Conservation (phyloP, 2,329 filamentous ascomycete species). For the Diaporthe eres region DNA sequence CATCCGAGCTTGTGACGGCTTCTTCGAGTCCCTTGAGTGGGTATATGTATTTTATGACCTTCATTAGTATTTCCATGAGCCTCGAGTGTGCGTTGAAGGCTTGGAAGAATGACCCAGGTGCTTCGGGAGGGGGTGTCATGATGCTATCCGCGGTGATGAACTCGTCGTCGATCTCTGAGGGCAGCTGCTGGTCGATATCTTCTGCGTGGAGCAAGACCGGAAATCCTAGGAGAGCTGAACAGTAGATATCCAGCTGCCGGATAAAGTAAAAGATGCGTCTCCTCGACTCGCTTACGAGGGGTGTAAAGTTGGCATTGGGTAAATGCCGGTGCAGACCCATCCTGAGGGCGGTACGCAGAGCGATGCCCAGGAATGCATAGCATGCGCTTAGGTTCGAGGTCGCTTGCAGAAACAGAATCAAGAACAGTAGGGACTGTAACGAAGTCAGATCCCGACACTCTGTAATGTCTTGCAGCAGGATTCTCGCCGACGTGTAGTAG, state of each 20-base stretch:
- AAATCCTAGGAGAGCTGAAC: slow-evolving; percentile 77
- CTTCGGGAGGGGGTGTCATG: slow-evolving; percentile 66
- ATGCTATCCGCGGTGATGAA: slow-evolving; percentile 74
- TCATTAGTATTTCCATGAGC: slow-evolving; percentile 74
- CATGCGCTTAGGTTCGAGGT: slow-evolving; percentile 85
- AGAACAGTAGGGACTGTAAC: slow-evolving; percentile 82
- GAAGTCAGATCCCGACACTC: slow-evolving; percentile 82
- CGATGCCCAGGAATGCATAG: slow-evolving; percentile 85
- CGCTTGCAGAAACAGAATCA: slow-evolving; percentile 85
- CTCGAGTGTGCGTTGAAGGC: slow-evolving; percentile 77
- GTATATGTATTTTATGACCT: slow-evolving; percentile 76
- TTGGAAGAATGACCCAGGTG: slow-evolving; percentile 69
- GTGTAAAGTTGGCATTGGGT: slow-evolving; percentile 72
- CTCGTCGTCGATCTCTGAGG: slow-evolving; percentile 76
- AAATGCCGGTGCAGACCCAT: slow-evolving; percentile 84
- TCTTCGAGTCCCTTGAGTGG: slow-evolving; percentile 71
- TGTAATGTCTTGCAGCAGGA: slow-evolving; percentile 75
- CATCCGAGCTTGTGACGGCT: slow-evolving; percentile 51
- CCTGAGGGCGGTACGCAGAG: slow-evolving; percentile 80
- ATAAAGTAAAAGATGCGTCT: slow-evolving; percentile 77
- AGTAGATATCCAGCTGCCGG: slow-evolving; percentile 79
- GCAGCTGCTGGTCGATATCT: slow-evolving; percentile 77
- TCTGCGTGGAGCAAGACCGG: slow-evolving; percentile 74
- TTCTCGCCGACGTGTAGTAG: slow-evolving; percentile 79
- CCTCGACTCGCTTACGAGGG: slow-evolving; percentile 75